phyloP scores from a whole-genome alignment of 2,329 filamentous ascomycete genomes.

The Exophiala phaeomuriformis region DNA sequence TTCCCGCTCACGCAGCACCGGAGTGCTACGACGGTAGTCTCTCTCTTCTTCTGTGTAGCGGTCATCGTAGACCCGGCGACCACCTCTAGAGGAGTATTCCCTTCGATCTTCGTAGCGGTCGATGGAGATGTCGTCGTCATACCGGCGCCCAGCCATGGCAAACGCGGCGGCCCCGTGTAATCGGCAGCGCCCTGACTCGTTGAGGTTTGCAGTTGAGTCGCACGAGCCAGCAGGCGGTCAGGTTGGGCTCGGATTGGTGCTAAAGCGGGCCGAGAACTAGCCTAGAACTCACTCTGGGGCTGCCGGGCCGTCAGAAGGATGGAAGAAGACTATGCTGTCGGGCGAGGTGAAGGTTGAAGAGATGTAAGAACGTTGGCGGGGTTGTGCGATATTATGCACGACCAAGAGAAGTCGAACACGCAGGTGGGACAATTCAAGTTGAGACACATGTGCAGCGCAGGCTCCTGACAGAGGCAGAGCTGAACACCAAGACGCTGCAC shows the following conservation, averaged over 20 bases:
- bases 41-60: slow-evolving; percentile 47
- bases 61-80: slow-evolving; percentile 39
- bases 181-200: not conserved
- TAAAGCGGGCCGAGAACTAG: not conserved
- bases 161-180: not conserved
- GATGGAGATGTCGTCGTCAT: slow-evolving; percentile 34
- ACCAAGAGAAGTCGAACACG: too few species aligned
- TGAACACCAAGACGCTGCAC: too few species aligned
- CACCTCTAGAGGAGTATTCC: slow-evolving; percentile 38
- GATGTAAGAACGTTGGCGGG: too few species aligned
- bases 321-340: too few species aligned
- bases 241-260: not conserved
- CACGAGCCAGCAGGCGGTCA: not conserved
- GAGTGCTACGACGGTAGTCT: slow-evolving; percentile 39
- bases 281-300: too few species aligned
- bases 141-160: slow-evolving; percentile 40
- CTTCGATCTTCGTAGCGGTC: slow-evolving; percentile 45
- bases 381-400: too few species aligned
- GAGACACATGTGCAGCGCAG: too few species aligned
- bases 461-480: too few species aligned
- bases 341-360: too few species aligned
- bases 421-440: too few species aligned
- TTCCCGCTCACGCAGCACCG: slow-evolving; percentile 35
- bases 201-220: not conserved
- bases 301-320: too few species aligned